phyloP scores from a whole-genome alignment of 345 rosid species.

The Melastoma malabathricum region DNA sequence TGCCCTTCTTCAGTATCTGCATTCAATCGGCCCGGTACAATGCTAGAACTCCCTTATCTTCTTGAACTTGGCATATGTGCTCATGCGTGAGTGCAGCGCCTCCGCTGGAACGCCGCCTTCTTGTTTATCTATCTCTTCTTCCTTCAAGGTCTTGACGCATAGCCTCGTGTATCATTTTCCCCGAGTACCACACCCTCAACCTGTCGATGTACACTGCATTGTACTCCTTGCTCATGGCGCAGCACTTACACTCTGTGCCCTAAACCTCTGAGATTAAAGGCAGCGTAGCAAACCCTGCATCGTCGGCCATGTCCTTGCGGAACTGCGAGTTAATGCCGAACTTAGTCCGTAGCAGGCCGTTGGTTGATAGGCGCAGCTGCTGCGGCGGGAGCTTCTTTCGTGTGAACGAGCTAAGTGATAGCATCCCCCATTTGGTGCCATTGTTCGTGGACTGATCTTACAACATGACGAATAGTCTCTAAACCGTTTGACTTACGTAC shows the following conservation, averaged over 20 bases:
- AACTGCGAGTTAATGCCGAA: too few relatives aligned
- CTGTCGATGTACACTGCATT: slow-evolving; percentile 67
- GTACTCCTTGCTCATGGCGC: slow-evolving; percentile 88
- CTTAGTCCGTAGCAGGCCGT: too few relatives aligned
- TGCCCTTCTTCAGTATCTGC: slow-evolving; percentile 55
- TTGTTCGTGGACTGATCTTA: too few relatives aligned
- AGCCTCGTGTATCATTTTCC: slow-evolving; percentile 86
- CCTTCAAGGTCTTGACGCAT: slow-evolving; percentile 85
- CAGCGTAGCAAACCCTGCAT: slow-evolving; percentile 5
- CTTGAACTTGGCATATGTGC: slow-evolving; percentile 62
- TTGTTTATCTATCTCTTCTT: slow-evolving; percentile 58
- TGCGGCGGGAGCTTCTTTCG: too few relatives aligned
- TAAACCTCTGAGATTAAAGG: slow-evolving; percentile 60
- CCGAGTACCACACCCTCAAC: slow-evolving; percentile 44
- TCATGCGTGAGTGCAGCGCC: slow-evolving; percentile 64
- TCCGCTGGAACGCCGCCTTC: slow-evolving; percentile 41
- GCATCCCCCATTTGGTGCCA: too few relatives aligned
- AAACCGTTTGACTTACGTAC: too few relatives aligned
- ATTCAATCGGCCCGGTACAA: slow-evolving; percentile 76
- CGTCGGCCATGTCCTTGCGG: too few relatives aligned
- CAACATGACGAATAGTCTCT: too few relatives aligned
- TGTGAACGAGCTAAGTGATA: too few relatives aligned
- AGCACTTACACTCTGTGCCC: slow-evolving; percentile 79
- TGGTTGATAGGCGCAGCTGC: too few relatives aligned
- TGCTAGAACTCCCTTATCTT: slow-evolving; percentile 67